These are phyloP conservation scores for Xylona heveae DNA, from an alignment of 495 filamentous ascomycete species.

Conservation along the genomic window DNA sequence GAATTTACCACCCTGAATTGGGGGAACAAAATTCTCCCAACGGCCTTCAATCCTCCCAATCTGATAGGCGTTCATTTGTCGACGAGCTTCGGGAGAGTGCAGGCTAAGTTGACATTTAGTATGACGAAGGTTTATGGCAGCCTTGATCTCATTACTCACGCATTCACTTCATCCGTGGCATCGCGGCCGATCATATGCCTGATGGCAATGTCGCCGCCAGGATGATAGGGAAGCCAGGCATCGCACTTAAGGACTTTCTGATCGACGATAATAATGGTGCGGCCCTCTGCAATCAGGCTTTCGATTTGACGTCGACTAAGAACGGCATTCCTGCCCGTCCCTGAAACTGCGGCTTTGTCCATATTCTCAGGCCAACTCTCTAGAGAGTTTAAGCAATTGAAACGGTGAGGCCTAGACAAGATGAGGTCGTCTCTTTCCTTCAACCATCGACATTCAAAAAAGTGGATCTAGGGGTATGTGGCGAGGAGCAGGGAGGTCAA, in stretches of 20 bases:
- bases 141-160: slow-evolving; percentile 29
- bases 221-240: slow-evolving; percentile 72
- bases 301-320: slow-evolving; percentile 55
- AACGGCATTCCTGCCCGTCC: slow-evolving; percentile 7
- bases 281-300: slow-evolving; percentile 69
- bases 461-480: too few relatives aligned
- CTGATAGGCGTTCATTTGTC: slow-evolving; percentile 60
- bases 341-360: not conserved
- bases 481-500: too few relatives aligned
- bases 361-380: too few relatives aligned
- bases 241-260: slow-evolving; percentile 69
- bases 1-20: slow-evolving; percentile 82
- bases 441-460: too few relatives aligned
- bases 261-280: slow-evolving; percentile 60
- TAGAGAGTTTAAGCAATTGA: too few relatives aligned
- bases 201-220: slow-evolving; percentile 83
- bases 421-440: too few relatives aligned
- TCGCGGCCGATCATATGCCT: slow-evolving; percentile 90
- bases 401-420: too few relatives aligned
- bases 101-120: slow-evolving; percentile 27
- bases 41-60: slow-evolving; percentile 64
- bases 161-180: slow-evolving; percentile 88
- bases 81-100: slow-evolving; percentile 58
- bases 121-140: not conserved
- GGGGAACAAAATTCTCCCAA: slow-evolving; percentile 81